These are phyloP conservation scores for Suhomyces canberraensis DNA, from an alignment of 805 yeast species.

Conservation along the genomic window DNA sequence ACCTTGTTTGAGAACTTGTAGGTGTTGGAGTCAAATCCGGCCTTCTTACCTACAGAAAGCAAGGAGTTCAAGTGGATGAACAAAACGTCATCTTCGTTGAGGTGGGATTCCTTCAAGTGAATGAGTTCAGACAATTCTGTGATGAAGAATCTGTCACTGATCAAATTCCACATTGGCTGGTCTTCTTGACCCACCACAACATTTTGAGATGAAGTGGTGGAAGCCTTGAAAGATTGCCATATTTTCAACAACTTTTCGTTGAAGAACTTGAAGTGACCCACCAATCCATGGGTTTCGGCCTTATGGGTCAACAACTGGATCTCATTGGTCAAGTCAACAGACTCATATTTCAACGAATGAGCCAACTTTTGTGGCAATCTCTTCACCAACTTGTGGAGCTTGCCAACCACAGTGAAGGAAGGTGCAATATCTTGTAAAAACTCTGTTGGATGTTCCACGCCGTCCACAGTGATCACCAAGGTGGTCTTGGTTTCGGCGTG, in stretches of 20 bases:
- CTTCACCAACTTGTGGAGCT: conserved; percentile 12
- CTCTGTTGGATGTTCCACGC: conserved; percentile 34
- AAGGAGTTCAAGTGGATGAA: conserved; percentile 44
- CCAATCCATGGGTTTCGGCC: conserved; percentile 2
- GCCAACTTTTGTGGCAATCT: conserved; percentile 18
- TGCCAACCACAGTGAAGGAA: conserved; percentile 17
- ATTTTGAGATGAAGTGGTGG: not conserved
- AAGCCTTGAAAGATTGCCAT: conserved; percentile 33
- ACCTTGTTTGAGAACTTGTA: conserved; percentile 37
- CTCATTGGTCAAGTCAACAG: conserved; percentile 23
- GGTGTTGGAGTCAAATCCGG: conserved; percentile 42
- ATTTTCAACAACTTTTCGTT: conserved; percentile 30
- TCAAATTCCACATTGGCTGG: conserved; percentile 18
- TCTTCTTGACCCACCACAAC: not conserved
- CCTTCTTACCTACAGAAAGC: conserved; percentile 37
- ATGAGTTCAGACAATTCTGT: conserved; percentile 48
- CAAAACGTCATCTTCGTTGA: conserved; percentile 21
- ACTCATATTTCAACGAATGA: conserved; percentile 4
- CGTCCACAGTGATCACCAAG: conserved; percentile 39
- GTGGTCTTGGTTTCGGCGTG: conserved; percentile 18
- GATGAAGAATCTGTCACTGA: conserved; percentile 47
- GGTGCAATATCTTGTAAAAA: conserved; percentile 23
- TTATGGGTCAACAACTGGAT: conserved; percentile 15
- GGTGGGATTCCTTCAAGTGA: conserved; percentile 29
- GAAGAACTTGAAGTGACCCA: conserved; percentile 23